Conservation (phyloP, 2,329 filamentous ascomycete species). For the Cladosporium sp. region DNA sequence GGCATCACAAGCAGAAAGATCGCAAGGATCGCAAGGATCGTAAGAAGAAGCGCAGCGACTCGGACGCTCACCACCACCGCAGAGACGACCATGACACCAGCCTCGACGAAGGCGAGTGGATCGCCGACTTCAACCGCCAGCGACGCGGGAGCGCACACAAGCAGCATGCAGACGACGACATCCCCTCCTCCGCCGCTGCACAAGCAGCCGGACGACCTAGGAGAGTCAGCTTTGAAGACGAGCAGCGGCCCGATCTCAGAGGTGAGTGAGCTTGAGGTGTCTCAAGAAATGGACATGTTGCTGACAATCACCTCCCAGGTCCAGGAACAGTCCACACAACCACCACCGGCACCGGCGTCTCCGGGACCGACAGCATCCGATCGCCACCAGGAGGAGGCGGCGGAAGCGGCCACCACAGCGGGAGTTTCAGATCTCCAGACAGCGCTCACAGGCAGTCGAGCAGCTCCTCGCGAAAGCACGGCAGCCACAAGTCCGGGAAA, state of each 20-base stretch:
- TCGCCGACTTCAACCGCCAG: constrained; percentile 6
- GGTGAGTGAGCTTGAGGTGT: neutral
- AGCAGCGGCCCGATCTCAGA: neutral
- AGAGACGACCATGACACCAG: neutral
- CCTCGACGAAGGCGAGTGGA: constrained; percentile 5
- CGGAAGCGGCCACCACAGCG: neutral
- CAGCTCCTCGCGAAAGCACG: neutral
- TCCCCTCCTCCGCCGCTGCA: neutral
- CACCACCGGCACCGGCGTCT: too few species aligned
- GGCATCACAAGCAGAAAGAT: constrained; percentile 11
- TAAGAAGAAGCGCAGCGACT: too few species aligned
- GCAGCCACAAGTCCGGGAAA: neutral
- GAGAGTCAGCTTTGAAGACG: constrained; percentile 8
- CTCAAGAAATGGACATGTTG: neutral
- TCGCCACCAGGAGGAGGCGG: neutral
- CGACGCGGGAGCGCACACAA: neutral
- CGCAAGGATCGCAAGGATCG: constrained; percentile 13
- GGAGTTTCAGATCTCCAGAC: too few species aligned
- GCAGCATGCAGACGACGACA: neutral
- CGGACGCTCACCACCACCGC: neutral
- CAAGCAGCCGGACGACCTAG: neutral
- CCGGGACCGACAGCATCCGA: too few species aligned
- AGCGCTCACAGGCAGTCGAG: neutral
- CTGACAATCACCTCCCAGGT: constrained; percentile 1
- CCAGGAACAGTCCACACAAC: too few species aligned